These are phyloP conservation scores for Canna indica DNA, from an alignment of 176 grass and related monocot genomes.

Conservation along the genomic window DNA sequence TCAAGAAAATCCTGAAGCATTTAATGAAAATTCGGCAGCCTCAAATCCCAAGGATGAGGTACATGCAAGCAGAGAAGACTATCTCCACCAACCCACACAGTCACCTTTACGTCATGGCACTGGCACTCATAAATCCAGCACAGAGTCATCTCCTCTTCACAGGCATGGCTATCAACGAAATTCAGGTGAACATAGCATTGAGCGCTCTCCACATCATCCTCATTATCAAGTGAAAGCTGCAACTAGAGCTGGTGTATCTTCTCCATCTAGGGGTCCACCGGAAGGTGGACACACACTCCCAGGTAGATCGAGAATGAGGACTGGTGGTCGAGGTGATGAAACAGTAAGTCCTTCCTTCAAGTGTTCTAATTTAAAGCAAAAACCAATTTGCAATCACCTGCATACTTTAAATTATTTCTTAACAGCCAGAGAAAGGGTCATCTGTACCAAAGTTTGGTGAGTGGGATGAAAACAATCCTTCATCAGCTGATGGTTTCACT, in stretches of 20 bases:
- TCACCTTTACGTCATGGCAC: slow-evolving; percentile 19
- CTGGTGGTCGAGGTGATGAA: slow-evolving; percentile 32
- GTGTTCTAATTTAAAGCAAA: slow-evolving; percentile 1
- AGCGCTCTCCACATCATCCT: slow-evolving; percentile 36
- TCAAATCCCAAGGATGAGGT: slow-evolving; percentile 35
- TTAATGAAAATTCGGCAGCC: slow-evolving; percentile 19
- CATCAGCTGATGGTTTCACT: slow-evolving; percentile 87
- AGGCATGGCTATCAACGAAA: slow-evolving; percentile 25
- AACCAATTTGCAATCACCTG: no score
- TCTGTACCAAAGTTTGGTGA: slow-evolving; percentile 88
- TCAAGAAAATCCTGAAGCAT: slow-evolving; percentile 25
- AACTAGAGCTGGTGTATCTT: slow-evolving; percentile 24
- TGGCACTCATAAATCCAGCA: slow-evolving; percentile 19
- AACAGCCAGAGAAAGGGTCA: slow-evolving; percentile 60
- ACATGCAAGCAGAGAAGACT: slow-evolving; percentile 38
- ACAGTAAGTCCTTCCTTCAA: slow-evolving; percentile 22
- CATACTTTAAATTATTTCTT: background rate
- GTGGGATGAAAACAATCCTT: slow-evolving; percentile 80
- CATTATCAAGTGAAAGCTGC: slow-evolving; percentile 13
- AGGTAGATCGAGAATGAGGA: slow-evolving; percentile 33
- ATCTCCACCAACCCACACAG: slow-evolving; percentile 9
- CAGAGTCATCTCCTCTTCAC: slow-evolving; percentile 37
- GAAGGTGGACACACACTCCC: slow-evolving; percentile 20
- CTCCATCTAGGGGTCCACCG: slow-evolving; percentile 40
- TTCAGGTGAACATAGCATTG: slow-evolving; percentile 24